Evolutionary conservation across 257 asterid species (phyloP), one percentile per base, ranked within the genome.

Genomic region (Gentiana straminea): DNA sequence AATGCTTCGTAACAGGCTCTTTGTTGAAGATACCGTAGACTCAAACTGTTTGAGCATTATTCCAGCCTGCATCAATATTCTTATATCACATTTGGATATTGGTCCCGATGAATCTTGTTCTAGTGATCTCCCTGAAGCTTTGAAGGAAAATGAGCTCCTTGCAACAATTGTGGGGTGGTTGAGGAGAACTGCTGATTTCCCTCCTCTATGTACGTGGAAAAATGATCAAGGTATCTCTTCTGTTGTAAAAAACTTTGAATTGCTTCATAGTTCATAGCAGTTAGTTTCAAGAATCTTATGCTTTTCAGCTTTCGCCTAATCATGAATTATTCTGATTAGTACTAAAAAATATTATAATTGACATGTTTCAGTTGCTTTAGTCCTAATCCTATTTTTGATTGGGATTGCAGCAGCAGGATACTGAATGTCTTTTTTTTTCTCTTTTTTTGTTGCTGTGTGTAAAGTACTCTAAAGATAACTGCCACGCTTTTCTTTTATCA

Each of bases 191-290:
- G 54, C 56, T 55, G 72, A 73, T 48, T 92, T 85, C 66, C 97
- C 95, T 61, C 86, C 97, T 33, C 74, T 92, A 37, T 73, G 70
- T 81, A 61, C 84, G 63, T 92, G 97, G 94, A 68, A 77, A 55
- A 68, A 82, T 61, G 88, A 87, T 67, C 89, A 92, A 83, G 99
- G 97, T 92, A 80, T 45, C 48, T 49, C 13, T 39, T 62, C 45
- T 43, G 53, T 59, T 54, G 54, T 4, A 37, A 24, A 63, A 24
- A 44, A 32, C 50, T 35, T 47, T 54, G 48, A 39, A 39, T 38
- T 39, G 6, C 48, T 35, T 37, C 4, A 35, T 35, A 35, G 37
- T 34, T 13, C 49, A 52, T 54, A 12, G 33, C 24, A 8, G 9
- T n/a, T 35, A 37, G 51, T 4, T 52, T 35, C 8, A 61, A 1